A percentile compares a stretch with the other conserved stretches of the same genome.
Conservation (phyloP, 345 rosid species). For the Linum tenue region DNA sequence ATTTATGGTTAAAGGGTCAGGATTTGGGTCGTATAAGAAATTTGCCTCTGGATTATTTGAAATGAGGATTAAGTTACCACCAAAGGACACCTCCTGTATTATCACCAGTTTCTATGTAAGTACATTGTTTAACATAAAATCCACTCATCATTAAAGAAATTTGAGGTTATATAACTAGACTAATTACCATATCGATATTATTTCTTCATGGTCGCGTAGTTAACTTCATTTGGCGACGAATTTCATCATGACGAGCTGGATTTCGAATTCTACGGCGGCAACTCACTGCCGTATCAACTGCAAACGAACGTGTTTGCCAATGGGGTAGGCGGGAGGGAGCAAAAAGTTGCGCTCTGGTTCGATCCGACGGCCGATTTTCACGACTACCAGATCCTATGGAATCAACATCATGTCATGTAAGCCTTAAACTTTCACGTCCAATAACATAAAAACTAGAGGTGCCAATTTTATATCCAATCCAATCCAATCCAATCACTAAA, state of each 20-base stretch:
- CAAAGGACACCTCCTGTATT: slow-evolving; percentile 49
- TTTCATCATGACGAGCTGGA: slow-evolving; percentile 50
- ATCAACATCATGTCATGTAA: slow-evolving; percentile 62
- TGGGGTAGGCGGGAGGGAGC: slow-evolving; percentile 54
- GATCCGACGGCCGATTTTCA: slow-evolving; percentile 53
- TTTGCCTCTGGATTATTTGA: slow-evolving; percentile 52
- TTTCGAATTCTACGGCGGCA: slow-evolving; percentile 64
- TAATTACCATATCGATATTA: background rate
- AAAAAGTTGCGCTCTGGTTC: slow-evolving; percentile 55
- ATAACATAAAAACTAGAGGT: background rate
- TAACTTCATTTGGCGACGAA: slow-evolving; percentile 29
- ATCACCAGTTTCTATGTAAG: slow-evolving; percentile 58
- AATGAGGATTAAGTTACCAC: slow-evolving; percentile 40
- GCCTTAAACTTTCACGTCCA: slow-evolving; percentile 9
- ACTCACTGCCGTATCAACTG: slow-evolving; percentile 39
- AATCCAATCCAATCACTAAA: too few species aligned
- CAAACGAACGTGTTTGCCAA: slow-evolving; percentile 54
- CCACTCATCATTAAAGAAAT: background rate
- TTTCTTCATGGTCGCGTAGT: slow-evolving; percentile 19
- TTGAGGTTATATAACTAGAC: background rate
- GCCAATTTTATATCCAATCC: background rate
- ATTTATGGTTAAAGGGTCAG: slow-evolving; percentile 30
- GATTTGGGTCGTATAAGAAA: slow-evolving; percentile 37
- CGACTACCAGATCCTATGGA: slow-evolving; percentile 58
- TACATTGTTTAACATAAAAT: background rate